Evolutionary conservation across 768 basidiomycete genomes (phyloP).

Genomic region (Tulasnella sp.): DNA sequence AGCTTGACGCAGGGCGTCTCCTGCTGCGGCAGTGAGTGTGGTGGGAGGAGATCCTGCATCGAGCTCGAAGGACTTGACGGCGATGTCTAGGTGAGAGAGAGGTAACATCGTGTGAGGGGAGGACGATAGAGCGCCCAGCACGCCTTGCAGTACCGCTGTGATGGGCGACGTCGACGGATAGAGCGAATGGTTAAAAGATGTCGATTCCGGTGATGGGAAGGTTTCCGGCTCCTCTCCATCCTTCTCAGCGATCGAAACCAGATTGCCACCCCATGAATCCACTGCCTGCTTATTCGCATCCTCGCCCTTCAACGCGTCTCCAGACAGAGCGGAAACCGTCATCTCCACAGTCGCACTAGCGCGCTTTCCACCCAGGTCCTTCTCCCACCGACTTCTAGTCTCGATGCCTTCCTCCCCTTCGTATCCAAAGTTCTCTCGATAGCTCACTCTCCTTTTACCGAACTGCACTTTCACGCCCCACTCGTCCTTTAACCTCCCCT

Average conservation of each 20-base stretch:
- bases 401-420: constrained; percentile 17
- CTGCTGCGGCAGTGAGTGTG: constrained; percentile 51
- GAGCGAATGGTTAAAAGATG: constrained; percentile 23
- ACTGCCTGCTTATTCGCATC: background rate
- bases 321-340: constrained; percentile 40
- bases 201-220: constrained; percentile 40
- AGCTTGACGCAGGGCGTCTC: constrained; percentile 43
- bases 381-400: constrained; percentile 42
- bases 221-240: constrained; percentile 31
- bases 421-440: constrained; percentile 48
- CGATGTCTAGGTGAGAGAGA: constrained; percentile 50
- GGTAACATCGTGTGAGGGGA: constrained; percentile 70
- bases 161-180: constrained; percentile 15
- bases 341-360: constrained; percentile 43
- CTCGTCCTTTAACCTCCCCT: constrained; percentile 67
- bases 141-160: constrained; percentile 49
- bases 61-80: constrained; percentile 35
- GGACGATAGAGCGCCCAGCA: constrained; percentile 58
- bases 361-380: constrained; percentile 49
- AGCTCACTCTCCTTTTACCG: constrained; percentile 66
- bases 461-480: constrained; percentile 71
- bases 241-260: constrained; percentile 41
- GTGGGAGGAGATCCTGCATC: constrained; percentile 35
- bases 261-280: constrained; percentile 56
- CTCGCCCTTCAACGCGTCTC: constrained; percentile 30